phyloP scores from a whole-genome alignment of 148 eudicot genomes.

The Rhododendron ovatum region DNA sequence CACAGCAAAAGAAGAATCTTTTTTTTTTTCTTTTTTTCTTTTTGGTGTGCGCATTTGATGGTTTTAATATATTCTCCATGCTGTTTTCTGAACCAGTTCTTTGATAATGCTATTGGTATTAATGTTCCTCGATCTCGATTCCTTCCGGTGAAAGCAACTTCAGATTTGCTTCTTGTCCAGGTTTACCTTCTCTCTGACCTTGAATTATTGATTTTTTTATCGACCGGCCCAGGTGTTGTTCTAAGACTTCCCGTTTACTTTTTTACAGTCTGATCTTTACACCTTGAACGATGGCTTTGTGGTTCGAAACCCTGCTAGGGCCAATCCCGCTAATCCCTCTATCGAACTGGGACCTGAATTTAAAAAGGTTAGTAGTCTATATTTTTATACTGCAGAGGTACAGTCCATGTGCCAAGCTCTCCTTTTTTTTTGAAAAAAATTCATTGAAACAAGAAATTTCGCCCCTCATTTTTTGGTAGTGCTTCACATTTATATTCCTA shows the following conservation, averaged over 20 bases:
- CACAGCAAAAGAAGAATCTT: neutral
- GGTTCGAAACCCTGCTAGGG: conserved; percentile 64
- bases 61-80: neutral
- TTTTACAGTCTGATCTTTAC: conserved; percentile 89
- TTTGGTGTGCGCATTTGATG: neutral
- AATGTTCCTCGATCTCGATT: conserved; percentile 97
- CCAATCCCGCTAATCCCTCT: conserved; percentile 84
- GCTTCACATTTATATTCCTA: neutral
- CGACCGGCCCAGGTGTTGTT: neutral
- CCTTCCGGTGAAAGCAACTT: conserved; percentile 97
- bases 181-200: conserved; percentile 30
- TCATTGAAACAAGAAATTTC: neutral
- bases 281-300: conserved; percentile 77
- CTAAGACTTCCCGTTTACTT: neutral
- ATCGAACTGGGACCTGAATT: conserved; percentile 96
- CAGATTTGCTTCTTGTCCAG: conserved; percentile 99
- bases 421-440: neutral
- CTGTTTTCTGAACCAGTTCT: conserved; percentile 45
- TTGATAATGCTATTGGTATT: conserved; percentile 76
- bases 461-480: neutral
- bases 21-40: neutral
- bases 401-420: neutral
- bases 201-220: neutral
- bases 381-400: neutral
- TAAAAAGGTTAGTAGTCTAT: conserved; percentile 57